These are phyloP conservation scores for Termitomyces heimii DNA, from an alignment of 768 basidiomycete species.

Conservation along the genomic window DNA sequence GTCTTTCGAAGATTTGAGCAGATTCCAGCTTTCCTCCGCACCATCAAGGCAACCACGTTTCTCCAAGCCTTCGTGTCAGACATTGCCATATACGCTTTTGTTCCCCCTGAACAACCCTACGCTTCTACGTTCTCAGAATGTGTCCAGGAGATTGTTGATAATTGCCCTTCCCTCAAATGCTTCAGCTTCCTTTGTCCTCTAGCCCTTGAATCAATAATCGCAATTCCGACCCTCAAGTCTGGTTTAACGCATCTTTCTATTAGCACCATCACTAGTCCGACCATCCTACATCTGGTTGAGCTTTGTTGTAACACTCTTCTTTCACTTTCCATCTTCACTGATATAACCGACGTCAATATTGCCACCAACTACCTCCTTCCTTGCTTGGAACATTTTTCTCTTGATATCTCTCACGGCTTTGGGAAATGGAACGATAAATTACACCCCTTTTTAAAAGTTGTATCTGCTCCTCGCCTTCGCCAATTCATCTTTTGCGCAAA, in stretches of 20 bases:
- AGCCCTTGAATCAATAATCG: neutral
- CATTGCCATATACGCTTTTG: neutral
- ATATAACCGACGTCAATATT: neutral
- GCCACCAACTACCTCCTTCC: too few species aligned
- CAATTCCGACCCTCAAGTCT: neutral
- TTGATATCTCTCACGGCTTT: too few species aligned
- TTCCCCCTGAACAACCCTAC: neutral
- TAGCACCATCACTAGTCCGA: neutral
- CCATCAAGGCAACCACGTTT: neutral
- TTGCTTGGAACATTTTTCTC: too few species aligned
- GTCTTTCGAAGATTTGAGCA: neutral
- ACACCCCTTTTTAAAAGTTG: too few species aligned
- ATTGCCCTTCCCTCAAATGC: neutral
- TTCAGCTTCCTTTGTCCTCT: neutral
- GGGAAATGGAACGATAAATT: too few species aligned
- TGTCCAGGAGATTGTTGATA: neutral
- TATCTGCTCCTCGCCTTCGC: too few species aligned
- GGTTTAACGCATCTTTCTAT: neutral
- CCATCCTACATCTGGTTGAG: neutral
- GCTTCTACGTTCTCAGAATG: neutral
- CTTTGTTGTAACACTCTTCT: neutral
- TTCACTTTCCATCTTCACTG: neutral
- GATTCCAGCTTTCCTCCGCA: neutral
- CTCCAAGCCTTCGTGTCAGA: too few species aligned
- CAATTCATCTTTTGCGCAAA: too few species aligned